Evolutionary conservation across 805 yeast species (phyloP), one percentile per base, ranked within the genome.

Genomic region (Nakazawaea siamensis): DNA sequence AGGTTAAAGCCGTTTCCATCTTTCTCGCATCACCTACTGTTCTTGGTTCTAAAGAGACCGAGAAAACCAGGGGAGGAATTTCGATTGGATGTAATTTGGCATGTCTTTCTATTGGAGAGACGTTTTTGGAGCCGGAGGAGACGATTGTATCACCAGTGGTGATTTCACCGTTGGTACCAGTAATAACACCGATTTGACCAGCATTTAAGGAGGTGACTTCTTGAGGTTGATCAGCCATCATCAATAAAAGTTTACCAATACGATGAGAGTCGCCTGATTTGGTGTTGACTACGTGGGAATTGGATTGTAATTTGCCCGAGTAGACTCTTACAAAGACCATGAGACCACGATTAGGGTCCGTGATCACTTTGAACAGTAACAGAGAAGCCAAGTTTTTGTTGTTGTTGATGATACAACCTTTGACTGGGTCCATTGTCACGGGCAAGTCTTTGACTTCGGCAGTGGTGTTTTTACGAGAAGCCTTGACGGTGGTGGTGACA

Each of bases 111-210:
- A 71, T 68, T 3, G 42, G 18, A 8, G 56, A 34, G 5, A 46
- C 43, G 10, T 30, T 38, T 36, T 70, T 68, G 12, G 63, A 45
- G 0, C 71, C 66, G 50, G 78, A 80, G 1, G 80, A 66, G 9
- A 88, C 70, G 3, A 92, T 57, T 0, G 97, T 90, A 52, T 92
- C 97, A 3, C 98, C 98, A 1, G 98, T 92, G 14, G 76, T 65
- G 18, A 90, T 68, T 27, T 77, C 77, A 34, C 77, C 79, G 27
- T 62, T 67, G 3, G 78, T 64, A 2, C 88, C 88, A 1, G 80
- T 64, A n/a, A 84, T 69, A 4, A 92, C 97, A 24, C 97, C 97
- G 49, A 92, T 92, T 43, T 84, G 85, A 3, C 98, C 98, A 0
- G 82, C 67, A 5, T 64, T 54, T 15, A 90, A 63, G 18, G 54